Evolutionary conservation across 2,329 filamentous ascomycete species (phyloP), one percentile per base, ranked within the genome.

Genomic region (Ascochyta rabiei): DNA sequence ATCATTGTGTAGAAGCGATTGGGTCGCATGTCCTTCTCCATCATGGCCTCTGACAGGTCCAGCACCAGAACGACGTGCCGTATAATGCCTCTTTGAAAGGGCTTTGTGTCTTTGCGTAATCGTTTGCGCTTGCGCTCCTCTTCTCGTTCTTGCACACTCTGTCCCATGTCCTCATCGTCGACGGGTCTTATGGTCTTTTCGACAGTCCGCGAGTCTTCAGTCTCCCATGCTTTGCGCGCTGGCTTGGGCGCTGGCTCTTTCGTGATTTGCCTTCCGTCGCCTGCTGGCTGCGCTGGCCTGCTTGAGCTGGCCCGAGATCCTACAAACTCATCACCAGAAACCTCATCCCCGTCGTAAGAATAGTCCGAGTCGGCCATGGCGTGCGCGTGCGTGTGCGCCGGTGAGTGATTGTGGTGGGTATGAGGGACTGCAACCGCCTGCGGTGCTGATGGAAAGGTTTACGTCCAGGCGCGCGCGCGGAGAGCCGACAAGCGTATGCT

Each of bases 1-100:
- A 97, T 82, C 47, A 88, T 89, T 28, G 97, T 84, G 33, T 92
- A 84, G 75, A 93, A 93, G 56, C 93, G 86, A 38, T 88, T 96
- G 6, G 95, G 95, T 23, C 95, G 86, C 63, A 98, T 82, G 72
- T 99, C 95, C 76, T 98, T 98, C 76, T 98, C 93, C 5, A 86
- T 78, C 95, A 99, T 99, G 45, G 93, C 91, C 61, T 90, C 89
- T 19, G 91, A 96, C 76, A 98, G 88, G 75, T 99, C 95, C 30
- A 99, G 79, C 34, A 98, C 88, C 19, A 99, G 82, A 52, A 98
- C 87, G 44, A 98, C 79, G 76, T 99, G 93, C n/a, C 95, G 88
- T 76, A 99, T 99, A 68, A 99, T 99, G 59, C 95, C 95, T 66
- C 95, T 86, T 77, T 99, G 95, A 49, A 99, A 81, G 12, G 95